These are phyloP conservation scores for Thamnidium elegans DNA, from an alignment of 192 early-diverging fungal genomes.

Conservation along the genomic window DNA sequence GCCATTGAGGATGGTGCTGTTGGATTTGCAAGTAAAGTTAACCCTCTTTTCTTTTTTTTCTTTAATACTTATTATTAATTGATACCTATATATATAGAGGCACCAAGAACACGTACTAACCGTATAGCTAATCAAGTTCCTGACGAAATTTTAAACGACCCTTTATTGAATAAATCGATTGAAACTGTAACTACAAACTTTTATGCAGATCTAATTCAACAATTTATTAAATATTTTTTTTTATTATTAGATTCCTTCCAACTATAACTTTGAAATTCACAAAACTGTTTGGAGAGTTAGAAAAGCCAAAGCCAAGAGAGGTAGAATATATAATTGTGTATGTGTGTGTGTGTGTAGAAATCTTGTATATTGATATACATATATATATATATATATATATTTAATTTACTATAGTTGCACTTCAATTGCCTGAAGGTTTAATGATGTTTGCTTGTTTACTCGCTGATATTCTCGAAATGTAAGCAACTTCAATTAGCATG, in stretches of 20 bases:
- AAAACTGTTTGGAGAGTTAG: constrained; percentile 91
- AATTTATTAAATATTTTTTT: background rate
- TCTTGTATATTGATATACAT: background rate
- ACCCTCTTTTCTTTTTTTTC: too few relatives aligned
- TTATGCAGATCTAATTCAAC: constrained; percentile 37
- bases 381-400: background rate
- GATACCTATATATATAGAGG: constrained; percentile 1
- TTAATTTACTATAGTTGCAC: constrained; percentile 58
- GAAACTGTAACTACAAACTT: constrained; percentile 20
- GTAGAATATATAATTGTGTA: constrained; percentile 29
- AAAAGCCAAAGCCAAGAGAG: constrained; percentile 69
- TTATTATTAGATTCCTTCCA: constrained; percentile 65
- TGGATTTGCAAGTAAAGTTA: constrained; percentile 37
- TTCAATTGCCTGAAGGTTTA: constrained; percentile 97
- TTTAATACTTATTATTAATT: background rate
- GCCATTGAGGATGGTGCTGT: constrained; percentile 52
- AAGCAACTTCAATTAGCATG: constrained; percentile 11
- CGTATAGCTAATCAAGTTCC: constrained; percentile 78
- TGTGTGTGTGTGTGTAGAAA: background rate
- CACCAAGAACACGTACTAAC: constrained; percentile 21
- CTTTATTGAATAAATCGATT: constrained; percentile 80
- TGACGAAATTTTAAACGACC: constrained; percentile 77
- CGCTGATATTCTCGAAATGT: constrained; percentile 87
- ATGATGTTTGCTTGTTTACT: constrained; percentile 93
- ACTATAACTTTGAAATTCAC: constrained; percentile 99